Evolutionary conservation across 257 asterid genomes (phyloP), one percentile per base, ranked within the genome.

Genomic region (Nyctanthes arbortristis): DNA sequence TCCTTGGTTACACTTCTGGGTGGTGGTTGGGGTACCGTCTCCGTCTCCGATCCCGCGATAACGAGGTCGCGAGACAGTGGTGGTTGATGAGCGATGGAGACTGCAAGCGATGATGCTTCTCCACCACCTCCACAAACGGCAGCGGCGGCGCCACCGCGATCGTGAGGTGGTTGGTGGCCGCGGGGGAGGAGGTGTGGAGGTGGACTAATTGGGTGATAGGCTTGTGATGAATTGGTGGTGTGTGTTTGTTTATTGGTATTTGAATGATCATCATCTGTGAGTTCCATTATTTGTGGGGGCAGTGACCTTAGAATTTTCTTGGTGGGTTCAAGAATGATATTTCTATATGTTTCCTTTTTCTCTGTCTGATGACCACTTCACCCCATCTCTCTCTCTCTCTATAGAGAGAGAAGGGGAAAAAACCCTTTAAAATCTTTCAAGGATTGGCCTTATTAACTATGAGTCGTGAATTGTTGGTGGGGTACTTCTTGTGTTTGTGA

Each of bases 1-100:
- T 89, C 96, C 52, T 87, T 87, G 0, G 94, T 80, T 10, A 84
- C 62, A 73, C 81, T 87, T 67, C 87, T 87, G 24, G 79, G 56
- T 1, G 80, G 85, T 28, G 43, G 80, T 24, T 30, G 77, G 4
- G 16, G 33, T 10, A 43, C 30, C 35, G 65, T 30, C 35, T 6
- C 45, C 76, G 84, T 63, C 60, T 84, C 85, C 37, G 91, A 78
- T 69, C 85, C 64, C 63, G 91, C 84, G 35, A 80, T 89, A 0
- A 84, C 71, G 25, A 71, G 78, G 22, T 65, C 82, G 29, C 60
- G 66, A 30, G 77, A 75, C 30, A 69, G 74, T 14, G 61, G 68
- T 0, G 35, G 79, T 27, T 22, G 81, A 9, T 7, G 77, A 24
- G 68, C 40, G 54, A 73, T 14, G 27, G 90, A 56, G 39, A 81